Evolutionary conservation across 2,329 filamentous ascomycete species (phyloP).

Genomic region (Aspergillus luchuensis): DNA sequence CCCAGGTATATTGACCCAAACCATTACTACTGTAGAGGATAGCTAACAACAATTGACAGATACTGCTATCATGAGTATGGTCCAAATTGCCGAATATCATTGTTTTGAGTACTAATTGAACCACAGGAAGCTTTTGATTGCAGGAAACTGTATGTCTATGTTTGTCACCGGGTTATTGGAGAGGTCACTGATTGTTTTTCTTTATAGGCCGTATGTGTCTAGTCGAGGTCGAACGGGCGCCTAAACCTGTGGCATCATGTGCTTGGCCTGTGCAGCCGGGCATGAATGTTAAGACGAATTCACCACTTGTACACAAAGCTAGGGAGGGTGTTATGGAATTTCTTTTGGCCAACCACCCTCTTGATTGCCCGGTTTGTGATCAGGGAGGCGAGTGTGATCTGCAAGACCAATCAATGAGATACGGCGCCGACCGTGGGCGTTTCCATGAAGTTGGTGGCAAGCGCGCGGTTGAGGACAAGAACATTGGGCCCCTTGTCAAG

Average conservation of each 20-base stretch:
- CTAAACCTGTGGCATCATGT: constrained; percentile 96
- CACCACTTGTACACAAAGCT: constrained; percentile 93
- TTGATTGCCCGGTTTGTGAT: constrained; percentile 97
- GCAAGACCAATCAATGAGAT: constrained; percentile 99
- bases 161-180: neutral
- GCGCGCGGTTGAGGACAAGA: constrained; percentile 98
- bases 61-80: constrained; percentile 97
- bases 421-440: constrained; percentile 90
- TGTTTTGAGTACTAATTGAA: constrained; percentile 26
- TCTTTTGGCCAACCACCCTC: constrained; percentile 89
- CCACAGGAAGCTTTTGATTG: constrained; percentile 90
- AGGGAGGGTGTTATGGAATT: constrained; percentile 99
- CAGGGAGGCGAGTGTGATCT: constrained; percentile 99
- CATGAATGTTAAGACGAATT: constrained; percentile 99
- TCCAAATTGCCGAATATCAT: constrained; percentile 5
- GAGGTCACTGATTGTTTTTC: constrained; percentile 5
- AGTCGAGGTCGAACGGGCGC: constrained; percentile 93
- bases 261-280: constrained; percentile 98
- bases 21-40: neutral
- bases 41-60: constrained; percentile 55
- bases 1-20: constrained; percentile 66
- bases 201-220: constrained; percentile 81
- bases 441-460: constrained; percentile 97
- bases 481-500: constrained; percentile 97
- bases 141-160: constrained; percentile 74